These are phyloP conservation scores for Tolypocladium endophyticum DNA, from an alignment of 2,329 filamentous ascomycete species.

Conservation along the genomic window DNA sequence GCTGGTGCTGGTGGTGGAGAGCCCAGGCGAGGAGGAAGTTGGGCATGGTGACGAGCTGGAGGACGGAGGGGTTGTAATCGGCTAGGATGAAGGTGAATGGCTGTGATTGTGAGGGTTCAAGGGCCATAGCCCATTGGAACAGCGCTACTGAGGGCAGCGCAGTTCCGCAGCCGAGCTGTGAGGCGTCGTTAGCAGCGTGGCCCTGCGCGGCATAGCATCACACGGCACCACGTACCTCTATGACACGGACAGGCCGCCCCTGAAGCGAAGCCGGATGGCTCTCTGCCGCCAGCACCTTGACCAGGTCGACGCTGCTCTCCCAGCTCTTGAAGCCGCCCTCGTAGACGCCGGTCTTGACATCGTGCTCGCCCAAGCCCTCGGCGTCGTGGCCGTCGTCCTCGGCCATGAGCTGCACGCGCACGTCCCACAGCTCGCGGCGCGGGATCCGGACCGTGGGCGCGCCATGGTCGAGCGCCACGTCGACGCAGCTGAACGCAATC, in stretches of 20 bases:
- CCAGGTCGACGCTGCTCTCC: conserved; percentile 76
- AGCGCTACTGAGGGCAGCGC: conserved; percentile 63
- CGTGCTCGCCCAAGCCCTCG: conserved; percentile 52
- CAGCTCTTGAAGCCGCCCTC: conserved; percentile 85
- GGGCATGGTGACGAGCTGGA: conserved; percentile 68
- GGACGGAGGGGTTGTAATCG: conserved; percentile 71
- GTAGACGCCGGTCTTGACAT: conserved; percentile 73
- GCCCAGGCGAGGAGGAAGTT: conserved; percentile 67
- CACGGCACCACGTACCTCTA: conserved; percentile 37
- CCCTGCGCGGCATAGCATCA: not conserved
- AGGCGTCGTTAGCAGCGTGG: conserved; percentile 6
- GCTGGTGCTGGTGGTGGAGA: conserved; percentile 26
- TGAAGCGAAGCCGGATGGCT: conserved; percentile 21
- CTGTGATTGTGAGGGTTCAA: conserved; percentile 6
- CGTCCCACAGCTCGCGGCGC: conserved; percentile 71
- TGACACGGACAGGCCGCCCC: conserved; percentile 29
- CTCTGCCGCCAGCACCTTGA: conserved; percentile 49
- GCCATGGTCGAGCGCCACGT: conserved; percentile 46
- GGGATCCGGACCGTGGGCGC: conserved; percentile 44
- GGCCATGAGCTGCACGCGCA: conserved; percentile 72
- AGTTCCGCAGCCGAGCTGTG: conserved; percentile 66
- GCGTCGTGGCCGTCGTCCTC: conserved; percentile 40
- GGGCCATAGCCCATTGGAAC: conserved; percentile 48
- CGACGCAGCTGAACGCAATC: conserved; percentile 56
- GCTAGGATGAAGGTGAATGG: conserved; percentile 54